phyloP scores from a whole-genome alignment of 139 green algal genomes.

The Microglena sp. region DNA sequence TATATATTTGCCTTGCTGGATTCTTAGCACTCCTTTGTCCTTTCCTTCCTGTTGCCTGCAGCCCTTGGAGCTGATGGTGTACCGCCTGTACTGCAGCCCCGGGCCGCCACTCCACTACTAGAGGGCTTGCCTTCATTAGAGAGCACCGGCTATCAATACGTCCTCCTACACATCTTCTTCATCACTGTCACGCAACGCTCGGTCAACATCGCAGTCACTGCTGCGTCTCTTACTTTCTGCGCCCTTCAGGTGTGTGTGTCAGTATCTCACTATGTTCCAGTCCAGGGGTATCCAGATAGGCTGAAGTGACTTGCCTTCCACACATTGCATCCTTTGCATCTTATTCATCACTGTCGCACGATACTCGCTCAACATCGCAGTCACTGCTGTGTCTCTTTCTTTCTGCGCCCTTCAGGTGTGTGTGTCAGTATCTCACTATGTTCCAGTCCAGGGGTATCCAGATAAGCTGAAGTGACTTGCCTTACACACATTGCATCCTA shows the following conservation, averaged over 20 bases:
- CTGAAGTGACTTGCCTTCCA: no score
- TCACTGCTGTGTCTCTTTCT: constrained; percentile 47
- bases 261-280: not conserved
- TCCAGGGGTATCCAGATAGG: no score
- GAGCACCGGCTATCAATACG: no score
- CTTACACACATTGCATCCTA: no score
- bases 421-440: not conserved
- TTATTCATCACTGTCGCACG: constrained; percentile 62
- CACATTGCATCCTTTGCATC: constrained; percentile 54
- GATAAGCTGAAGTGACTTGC: no score
- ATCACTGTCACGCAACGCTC: constrained; percentile 65
- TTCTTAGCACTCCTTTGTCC: no score
- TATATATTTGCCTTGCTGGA: no score
- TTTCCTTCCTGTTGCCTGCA: no score
- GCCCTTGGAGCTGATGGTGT: constrained; percentile 51
- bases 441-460: no score
- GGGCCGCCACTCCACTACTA: not conserved
- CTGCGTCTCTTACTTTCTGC: constrained; percentile 57
- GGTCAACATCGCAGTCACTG: constrained; percentile 55
- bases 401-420: constrained; percentile 52
- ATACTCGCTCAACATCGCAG: constrained; percentile 55
- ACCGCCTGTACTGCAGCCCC: constrained; percentile 37
- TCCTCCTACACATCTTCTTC: constrained; percentile 52
- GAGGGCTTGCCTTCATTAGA: not conserved
- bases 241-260: constrained; percentile 31